Percentiles rank a stretch among this genome's conserved stretches.
Evolutionary conservation across 345 rosid species (phyloP).

Genomic region (Eutrema heterophyllum): DNA sequence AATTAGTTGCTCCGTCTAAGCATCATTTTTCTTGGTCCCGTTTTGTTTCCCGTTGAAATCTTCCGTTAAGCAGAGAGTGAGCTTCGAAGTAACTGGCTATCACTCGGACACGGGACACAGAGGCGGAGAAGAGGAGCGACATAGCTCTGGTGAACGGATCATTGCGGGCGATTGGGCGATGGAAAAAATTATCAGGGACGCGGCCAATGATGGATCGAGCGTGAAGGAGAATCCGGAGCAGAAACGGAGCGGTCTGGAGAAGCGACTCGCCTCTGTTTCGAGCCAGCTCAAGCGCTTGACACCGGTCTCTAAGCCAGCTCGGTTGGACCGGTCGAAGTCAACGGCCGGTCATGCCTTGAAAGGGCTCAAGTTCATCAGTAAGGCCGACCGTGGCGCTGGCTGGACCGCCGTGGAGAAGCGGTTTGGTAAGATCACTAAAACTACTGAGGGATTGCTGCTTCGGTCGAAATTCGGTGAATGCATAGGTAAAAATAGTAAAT

Average conservation of each 20-base stretch:
- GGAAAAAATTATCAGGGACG: slow-evolving; percentile 30
- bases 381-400: slow-evolving; percentile 47
- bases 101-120: slow-evolving; percentile 33
- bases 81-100: background rate
- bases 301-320: slow-evolving; percentile 33
- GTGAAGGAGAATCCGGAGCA: slow-evolving; percentile 31
- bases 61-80: slow-evolving; percentile 2
- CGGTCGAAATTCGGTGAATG: slow-evolving; percentile 59
- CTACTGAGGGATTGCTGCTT: slow-evolving; percentile 40
- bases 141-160: slow-evolving; percentile 40
- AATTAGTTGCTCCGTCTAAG: background rate
- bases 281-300: slow-evolving; percentile 46
- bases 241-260: slow-evolving; percentile 34
- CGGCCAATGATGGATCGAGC: background rate
- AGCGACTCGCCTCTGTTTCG: slow-evolving; percentile 44
- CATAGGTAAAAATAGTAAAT: slow-evolving; percentile 40
- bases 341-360: slow-evolving; percentile 48
- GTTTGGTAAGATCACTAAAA: slow-evolving; percentile 43
- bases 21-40: background rate
- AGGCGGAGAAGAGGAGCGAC: slow-evolving; percentile 24
- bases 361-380: slow-evolving; percentile 64
- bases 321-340: slow-evolving; percentile 46
- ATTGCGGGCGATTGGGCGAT: slow-evolving; percentile 4
- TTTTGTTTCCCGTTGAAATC: background rate
- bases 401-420: slow-evolving; percentile 61